Evolutionary conservation across 106 monocot genomes (phyloP), one percentile per base, ranked within the genome.

Genomic region (Acanthochlamys bracteata): DNA sequence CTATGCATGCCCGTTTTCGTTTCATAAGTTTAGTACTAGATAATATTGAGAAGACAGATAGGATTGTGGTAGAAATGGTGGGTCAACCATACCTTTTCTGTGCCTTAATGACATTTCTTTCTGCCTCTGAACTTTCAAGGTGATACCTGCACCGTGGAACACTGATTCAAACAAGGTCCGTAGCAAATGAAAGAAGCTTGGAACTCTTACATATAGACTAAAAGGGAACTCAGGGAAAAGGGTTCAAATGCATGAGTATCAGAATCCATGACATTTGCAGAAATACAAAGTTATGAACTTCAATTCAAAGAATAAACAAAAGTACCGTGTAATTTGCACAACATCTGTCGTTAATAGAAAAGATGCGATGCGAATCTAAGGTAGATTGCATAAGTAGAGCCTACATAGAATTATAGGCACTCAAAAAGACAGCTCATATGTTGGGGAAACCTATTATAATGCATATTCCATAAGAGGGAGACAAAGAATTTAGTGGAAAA

Each of bases 51-150:
- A 49, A 17, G 49, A 12, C 12, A 49, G 17, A 14, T 49, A 2
- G 9, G 49, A 49, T 14, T 33, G 33, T 33, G 33, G 6, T 33
- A 33, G 33, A 33, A 33, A 33, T 33, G 33, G 6, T 3, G 33
- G 33, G 33, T 33, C 33, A 33, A 33, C 33, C 33, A 41, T 83
- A 93, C 93, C 89, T 89, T 71, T 86, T 93, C 68, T 76, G 75
- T 51, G 62, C 26, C 74, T 66, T 83, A 20, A 76, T 57, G 10
- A 39, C 66, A 39, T 76, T 81, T 58, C 89, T 82, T 72, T 93
- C 89, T 20, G 49, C 78, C 57, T 81, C 81, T 7, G 89, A 78
- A 63, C 93, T 89, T 57, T 75, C 76, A 57, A 93, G 73, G 66
- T 85, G 71, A 68, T 93, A 93, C 1, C 93, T 93, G 78, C 76